Conservation (phyloP, 2,329 filamentous ascomycete species). For the Cryphonectria parasitica region DNA sequence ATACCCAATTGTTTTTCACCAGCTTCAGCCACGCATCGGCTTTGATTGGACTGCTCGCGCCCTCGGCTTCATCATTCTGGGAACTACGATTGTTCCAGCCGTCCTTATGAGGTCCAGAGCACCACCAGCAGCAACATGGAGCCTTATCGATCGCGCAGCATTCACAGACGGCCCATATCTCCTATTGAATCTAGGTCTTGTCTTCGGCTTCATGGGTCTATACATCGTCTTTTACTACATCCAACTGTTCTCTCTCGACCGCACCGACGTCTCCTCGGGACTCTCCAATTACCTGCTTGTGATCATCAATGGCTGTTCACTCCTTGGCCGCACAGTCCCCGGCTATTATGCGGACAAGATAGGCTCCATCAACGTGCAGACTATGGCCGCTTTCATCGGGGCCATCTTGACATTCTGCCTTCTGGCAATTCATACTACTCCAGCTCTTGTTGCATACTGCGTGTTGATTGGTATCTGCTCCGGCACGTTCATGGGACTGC, state of each 20-base stretch:
- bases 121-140: constrained; percentile 35
- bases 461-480: constrained; percentile 50
- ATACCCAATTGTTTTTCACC: constrained; percentile 37
- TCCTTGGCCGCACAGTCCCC: constrained; percentile 49
- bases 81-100: constrained; percentile 41
- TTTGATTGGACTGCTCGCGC: constrained; percentile 35
- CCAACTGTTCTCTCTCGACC: constrained; percentile 45
- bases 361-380: constrained; percentile 46
- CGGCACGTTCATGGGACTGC: constrained; percentile 47
- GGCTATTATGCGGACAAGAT: constrained; percentile 47
- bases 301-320: constrained; percentile 48
- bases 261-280: constrained; percentile 39
- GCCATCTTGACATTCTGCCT: constrained; percentile 44
- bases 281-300: constrained; percentile 47
- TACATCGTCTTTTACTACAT: constrained; percentile 55
- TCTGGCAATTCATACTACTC: constrained; percentile 41
- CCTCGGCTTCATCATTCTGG: constrained; percentile 41
- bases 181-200: constrained; percentile 39
- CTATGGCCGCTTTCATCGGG: constrained; percentile 38
- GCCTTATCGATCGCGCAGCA: constrained; percentile 42
- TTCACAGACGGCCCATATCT: constrained; percentile 45
- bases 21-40: constrained; percentile 33
- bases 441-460: constrained; percentile 45
- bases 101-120: constrained; percentile 43
- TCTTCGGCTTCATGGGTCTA: constrained; percentile 48